These are phyloP conservation scores for Didymella pomorum DNA, from an alignment of 2,329 filamentous ascomycete genomes.

Conservation along the genomic window DNA sequence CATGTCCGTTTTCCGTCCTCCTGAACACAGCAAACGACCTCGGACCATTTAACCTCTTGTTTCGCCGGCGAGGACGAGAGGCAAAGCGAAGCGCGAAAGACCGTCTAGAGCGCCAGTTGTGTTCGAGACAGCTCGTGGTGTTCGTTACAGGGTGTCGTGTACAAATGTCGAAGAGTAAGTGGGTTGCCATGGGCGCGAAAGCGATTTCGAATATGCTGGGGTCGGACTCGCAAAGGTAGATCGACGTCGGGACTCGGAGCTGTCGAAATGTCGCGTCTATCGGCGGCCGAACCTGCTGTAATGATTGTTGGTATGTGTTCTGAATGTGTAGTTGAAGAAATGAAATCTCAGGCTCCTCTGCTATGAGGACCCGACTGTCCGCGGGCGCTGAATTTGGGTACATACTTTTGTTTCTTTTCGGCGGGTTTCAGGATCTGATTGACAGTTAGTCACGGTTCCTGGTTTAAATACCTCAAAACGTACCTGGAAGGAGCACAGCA, in stretches of 20 bases:
- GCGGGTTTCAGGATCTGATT: slow-evolving; percentile 94
- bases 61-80: slow-evolving; percentile 38
- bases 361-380: slow-evolving; percentile 74
- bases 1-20: slow-evolving; percentile 33
- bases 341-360: slow-evolving; percentile 65
- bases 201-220: slow-evolving; percentile 44
- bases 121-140: slow-evolving; percentile 21
- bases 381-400: slow-evolving; percentile 75
- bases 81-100: slow-evolving; percentile 25
- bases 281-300: slow-evolving; percentile 94
- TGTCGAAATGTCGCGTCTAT: slow-evolving; percentile 61
- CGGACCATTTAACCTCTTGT: slow-evolving; percentile 29
- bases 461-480: slow-evolving; percentile 23
- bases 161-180: slow-evolving; percentile 41
- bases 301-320: slow-evolving; percentile 57
- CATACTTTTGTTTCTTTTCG: slow-evolving; percentile 99
- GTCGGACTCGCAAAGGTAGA: slow-evolving; percentile 39
- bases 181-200: slow-evolving; percentile 44
- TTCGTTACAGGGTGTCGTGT: slow-evolving; percentile 29
- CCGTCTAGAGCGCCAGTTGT: slow-evolving; percentile 20
- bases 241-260: slow-evolving; percentile 44
- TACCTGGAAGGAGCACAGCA: slow-evolving; percentile 99
- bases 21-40: slow-evolving; percentile 23
- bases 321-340: slow-evolving; percentile 39
- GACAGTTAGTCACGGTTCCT: slow-evolving; percentile 28